Base-by-base conservation (phyloP, 768 basidiomycete species). In the Lentinula aciculospora region DNA sequence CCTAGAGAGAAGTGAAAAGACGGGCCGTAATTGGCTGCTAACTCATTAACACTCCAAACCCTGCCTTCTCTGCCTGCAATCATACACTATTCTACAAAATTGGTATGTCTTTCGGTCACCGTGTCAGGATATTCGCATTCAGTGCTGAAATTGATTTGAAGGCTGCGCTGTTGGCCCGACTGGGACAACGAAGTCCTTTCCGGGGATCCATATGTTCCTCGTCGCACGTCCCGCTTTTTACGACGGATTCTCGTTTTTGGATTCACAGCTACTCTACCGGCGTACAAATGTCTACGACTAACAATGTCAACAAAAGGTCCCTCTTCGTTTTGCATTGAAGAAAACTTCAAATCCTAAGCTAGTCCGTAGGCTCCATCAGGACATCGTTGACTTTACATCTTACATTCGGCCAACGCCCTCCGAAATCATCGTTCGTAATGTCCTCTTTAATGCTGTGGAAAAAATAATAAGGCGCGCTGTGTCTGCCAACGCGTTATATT, bases 351-450 rank as follows among this genome's bases (percentile, higher is more conserved):
- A 13, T 29, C 29, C 28, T 32, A 7, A 32, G 12, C 17, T 8
- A 12, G 8, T 17, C 47, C 12, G 25, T 58, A 85, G 88, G 70
- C 68, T 91, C 31, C 85, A 88, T 63, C 69, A 78, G 48, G 88
- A 89, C 68, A 82, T 88, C 53, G 66, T 76, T 4, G 81, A 85
- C 3, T 88, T 79, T 65, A 74, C 75, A 27, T 60, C 67, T 23
- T 88, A 81, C 65, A 75, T 85, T 57, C 70, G 74, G 23, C 81
- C 84, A 0, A 83, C 81, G 1, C 64, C 72, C 3, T 65, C 76
- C 59, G 88, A 91, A 65, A 73, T 69, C 44, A 73, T 69, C 28
- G 72, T 77, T 15, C 75, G 83, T 19, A 63, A 74, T 23, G 64
- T 65, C 40, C 74, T 86, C 32, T 73, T 84, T 59, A 69, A 73